Evolutionary conservation across 257 asterid species (phyloP).

Genomic region (Solanum ossicruentum): DNA sequence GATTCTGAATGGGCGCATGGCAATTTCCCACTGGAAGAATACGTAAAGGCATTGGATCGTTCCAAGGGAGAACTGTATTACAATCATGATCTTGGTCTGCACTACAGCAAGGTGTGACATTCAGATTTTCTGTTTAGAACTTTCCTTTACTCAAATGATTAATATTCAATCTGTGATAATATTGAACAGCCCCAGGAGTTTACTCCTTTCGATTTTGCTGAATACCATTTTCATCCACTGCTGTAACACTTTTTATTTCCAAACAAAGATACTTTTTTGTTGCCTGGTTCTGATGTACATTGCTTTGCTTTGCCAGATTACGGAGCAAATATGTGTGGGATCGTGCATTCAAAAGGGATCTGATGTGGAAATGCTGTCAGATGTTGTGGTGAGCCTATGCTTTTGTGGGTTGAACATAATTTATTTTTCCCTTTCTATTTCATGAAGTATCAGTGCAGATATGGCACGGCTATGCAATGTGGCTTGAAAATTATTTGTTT

Average conservation of each 20-base stretch:
- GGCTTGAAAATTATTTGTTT: not conserved
- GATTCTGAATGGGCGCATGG: constrained; percentile 87
- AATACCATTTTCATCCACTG: not conserved
- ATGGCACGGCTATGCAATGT: not conserved
- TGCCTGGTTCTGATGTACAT: not conserved
- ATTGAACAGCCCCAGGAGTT: not conserved
- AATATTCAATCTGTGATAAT: not conserved
- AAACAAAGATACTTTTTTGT: not conserved
- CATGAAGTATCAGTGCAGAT: not conserved
- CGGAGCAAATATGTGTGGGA: constrained; percentile 92
- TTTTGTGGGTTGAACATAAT: not conserved
- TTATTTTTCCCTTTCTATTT: not conserved
- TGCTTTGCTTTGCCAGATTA: constrained; percentile 38
- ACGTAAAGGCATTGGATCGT: constrained; percentile 69
- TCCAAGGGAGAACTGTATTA: constrained; percentile 74
- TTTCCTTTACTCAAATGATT: not conserved
- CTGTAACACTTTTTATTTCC: not conserved
- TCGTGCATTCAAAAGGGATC: constrained; percentile 83
- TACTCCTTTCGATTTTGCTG: not conserved
- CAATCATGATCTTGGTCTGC: constrained; percentile 86
- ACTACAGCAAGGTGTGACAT: constrained; percentile 73
- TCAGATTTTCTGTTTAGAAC: constrained; percentile 11
- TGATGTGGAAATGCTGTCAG: constrained; percentile 58
- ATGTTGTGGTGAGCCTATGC: constrained; percentile 39
- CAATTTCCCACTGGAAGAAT: constrained; percentile 82